Conservation (phyloP, 2,329 filamentous ascomycete genomes). For the Aquanectria penicillioides region DNA sequence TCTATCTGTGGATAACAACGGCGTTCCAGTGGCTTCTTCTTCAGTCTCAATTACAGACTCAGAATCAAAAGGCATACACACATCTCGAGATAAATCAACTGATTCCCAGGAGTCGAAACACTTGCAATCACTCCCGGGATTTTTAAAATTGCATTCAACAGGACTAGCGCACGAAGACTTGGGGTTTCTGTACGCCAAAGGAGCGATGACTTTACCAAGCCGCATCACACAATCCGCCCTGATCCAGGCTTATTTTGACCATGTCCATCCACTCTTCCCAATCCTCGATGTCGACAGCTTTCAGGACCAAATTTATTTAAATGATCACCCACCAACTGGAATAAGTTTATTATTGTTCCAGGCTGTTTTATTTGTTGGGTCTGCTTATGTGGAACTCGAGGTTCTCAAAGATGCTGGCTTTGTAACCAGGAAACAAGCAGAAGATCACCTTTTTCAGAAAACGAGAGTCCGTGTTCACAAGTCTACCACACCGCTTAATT, state of each 20-base stretch:
- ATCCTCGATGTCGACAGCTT: conserved; percentile 71
- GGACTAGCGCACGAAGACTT: conserved; percentile 83
- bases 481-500: background rate
- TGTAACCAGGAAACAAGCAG: conserved; percentile 77
- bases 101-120: too few relatives aligned
- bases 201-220: conserved; percentile 79
- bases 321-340: conserved; percentile 74
- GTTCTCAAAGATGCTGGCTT: conserved; percentile 82
- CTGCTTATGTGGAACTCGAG: conserved; percentile 84
- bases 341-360: conserved; percentile 90
- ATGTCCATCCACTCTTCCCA: conserved; percentile 73
- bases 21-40: too few relatives aligned
- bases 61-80: too few relatives aligned
- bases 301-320: conserved; percentile 66
- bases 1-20: too few relatives aligned
- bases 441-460: conserved; percentile 87
- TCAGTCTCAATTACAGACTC: too few relatives aligned
- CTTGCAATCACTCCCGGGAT: conserved; percentile 59
- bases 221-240: conserved; percentile 78
- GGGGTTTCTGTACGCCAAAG: conserved; percentile 82
- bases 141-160: conserved; percentile 81
- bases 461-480: conserved; percentile 70
- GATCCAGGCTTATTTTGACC: conserved; percentile 83
- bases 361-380: conserved; percentile 90
- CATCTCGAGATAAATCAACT: background rate